phyloP scores from a whole-genome alignment of 2,329 filamentous ascomycete species.

The Aspergillus felis region DNA sequence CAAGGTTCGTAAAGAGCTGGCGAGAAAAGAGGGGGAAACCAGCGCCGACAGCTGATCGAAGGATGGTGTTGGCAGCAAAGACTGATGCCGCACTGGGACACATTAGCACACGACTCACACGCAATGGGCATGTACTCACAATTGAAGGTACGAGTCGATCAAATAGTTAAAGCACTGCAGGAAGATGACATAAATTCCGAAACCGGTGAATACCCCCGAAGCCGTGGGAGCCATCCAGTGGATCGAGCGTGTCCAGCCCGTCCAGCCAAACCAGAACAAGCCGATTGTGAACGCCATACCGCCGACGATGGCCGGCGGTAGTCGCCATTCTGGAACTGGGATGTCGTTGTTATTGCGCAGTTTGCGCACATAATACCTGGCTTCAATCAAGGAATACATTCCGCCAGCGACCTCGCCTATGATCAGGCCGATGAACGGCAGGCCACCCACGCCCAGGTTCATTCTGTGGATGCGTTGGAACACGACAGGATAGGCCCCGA shows the following conservation, averaged over 20 bases:
- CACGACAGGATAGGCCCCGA: constrained; percentile 27
- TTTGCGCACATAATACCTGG: constrained; percentile 26
- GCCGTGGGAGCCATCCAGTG: constrained; percentile 36
- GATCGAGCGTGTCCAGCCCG: constrained; percentile 27
- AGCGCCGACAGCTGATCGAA: constrained; percentile 33
- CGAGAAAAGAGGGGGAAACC: constrained; percentile 35
- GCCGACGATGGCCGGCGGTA: constrained; percentile 28
- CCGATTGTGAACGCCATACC: constrained; percentile 32
- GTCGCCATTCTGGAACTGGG: constrained; percentile 31
- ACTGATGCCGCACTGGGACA: constrained; percentile 32
- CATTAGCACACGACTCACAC: not conserved
- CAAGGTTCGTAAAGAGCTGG: constrained; percentile 36
- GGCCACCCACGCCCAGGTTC: constrained; percentile 24
- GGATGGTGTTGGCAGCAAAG: constrained; percentile 37
- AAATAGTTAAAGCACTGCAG: constrained; percentile 36
- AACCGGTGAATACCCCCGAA: constrained; percentile 29
- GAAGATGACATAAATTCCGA: constrained; percentile 33
- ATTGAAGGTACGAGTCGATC: constrained; percentile 37
- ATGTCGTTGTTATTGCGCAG: constrained; percentile 26
- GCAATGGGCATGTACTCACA: constrained; percentile 26
- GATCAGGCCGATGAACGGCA: constrained; percentile 27
- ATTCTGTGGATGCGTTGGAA: constrained; percentile 24
- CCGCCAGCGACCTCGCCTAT: constrained; percentile 28
- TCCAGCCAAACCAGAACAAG: constrained; percentile 38
- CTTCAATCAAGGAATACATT: constrained; percentile 23